Evolutionary conservation across 2,329 filamentous ascomycete species (phyloP).

Genomic region (Colletotrichum filicis): DNA sequence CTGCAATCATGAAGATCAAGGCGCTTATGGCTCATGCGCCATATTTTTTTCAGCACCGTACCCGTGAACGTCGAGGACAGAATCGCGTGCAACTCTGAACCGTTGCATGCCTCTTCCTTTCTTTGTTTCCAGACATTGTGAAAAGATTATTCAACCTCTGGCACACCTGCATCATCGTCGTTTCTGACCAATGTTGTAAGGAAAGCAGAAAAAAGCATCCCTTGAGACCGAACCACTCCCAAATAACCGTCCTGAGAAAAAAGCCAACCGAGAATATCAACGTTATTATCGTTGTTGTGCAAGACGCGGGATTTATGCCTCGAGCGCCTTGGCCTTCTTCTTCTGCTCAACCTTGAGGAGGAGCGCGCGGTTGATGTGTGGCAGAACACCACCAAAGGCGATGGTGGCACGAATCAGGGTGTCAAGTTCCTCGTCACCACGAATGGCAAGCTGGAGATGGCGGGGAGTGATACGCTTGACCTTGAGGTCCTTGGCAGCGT

Average conservation of each 20-base stretch:
- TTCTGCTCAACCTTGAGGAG: slow-evolving; percentile 97
- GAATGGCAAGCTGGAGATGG: slow-evolving; percentile 97
- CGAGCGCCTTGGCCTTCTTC: slow-evolving; percentile 77
- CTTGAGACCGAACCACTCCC: slow-evolving; percentile 22
- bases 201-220: slow-evolving; percentile 23
- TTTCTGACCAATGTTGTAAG: slow-evolving; percentile 21
- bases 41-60: slow-evolving; percentile 3
- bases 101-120: slow-evolving; percentile 15
- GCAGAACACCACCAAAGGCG: slow-evolving; percentile 96
- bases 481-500: slow-evolving; percentile 99
- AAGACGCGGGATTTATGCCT: slow-evolving; percentile 30
- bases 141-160: slow-evolving; percentile 9
- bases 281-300: slow-evolving; percentile 1
- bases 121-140: slow-evolving; percentile 9
- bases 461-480: slow-evolving; percentile 99
- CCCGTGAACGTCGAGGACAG: slow-evolving; percentile 5
- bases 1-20: slow-evolving; percentile 5
- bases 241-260: slow-evolving; percentile 26
- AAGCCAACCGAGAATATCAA: slow-evolving; percentile 29
- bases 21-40: slow-evolving; percentile 18
- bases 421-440: slow-evolving; percentile 97
- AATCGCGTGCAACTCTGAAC: slow-evolving; percentile 5
- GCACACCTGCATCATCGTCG: slow-evolving; percentile 24
- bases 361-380: slow-evolving; percentile 97
- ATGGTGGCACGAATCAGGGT: slow-evolving; percentile 98